Conservation (phyloP, 2,329 filamentous ascomycete species). For the Arthrobotrys conoides region DNA sequence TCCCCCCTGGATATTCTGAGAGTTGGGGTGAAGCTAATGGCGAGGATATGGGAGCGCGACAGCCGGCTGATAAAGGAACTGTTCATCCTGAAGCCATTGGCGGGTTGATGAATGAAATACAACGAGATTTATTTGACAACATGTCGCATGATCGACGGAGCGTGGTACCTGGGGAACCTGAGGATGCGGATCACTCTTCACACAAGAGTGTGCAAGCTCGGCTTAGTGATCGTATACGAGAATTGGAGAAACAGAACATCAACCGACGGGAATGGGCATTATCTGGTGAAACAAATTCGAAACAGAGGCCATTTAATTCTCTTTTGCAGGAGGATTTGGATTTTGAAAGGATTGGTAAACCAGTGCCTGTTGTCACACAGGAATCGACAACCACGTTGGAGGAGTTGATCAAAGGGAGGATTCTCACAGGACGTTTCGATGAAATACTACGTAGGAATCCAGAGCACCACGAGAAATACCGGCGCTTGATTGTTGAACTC, state of each 20-base stretch:
- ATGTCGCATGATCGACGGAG: neutral
- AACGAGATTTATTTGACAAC: conserved; percentile 86
- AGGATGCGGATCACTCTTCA: conserved; percentile 71
- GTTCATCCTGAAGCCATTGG: conserved; percentile 69
- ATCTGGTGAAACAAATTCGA: conserved; percentile 86
- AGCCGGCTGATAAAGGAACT: conserved; percentile 75
- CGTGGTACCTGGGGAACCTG: neutral
- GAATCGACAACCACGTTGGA: conserved; percentile 93
- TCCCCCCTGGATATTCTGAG: conserved; percentile 76
- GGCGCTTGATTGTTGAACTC: conserved; percentile 79
- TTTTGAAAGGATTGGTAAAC: conserved; percentile 95
- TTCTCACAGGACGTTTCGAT: conserved; percentile 90
- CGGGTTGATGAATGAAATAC: conserved; percentile 83
- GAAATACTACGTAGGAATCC: conserved; percentile 79
- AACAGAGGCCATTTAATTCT: conserved; percentile 88
- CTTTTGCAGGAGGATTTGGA: conserved; percentile 94
- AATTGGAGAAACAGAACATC: conserved; percentile 88
- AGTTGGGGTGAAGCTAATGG: conserved; percentile 93
- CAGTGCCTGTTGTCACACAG: conserved; percentile 91
- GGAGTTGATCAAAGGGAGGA: conserved; percentile 91
- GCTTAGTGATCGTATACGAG: conserved; percentile 88
- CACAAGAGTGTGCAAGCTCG: conserved; percentile 90
- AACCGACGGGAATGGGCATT: conserved; percentile 93
- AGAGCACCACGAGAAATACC: conserved; percentile 76
- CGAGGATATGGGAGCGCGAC: conserved; percentile 81